These are phyloP conservation scores for Cruciata laevipes DNA, from an alignment of 257 asterid genomes.

Conservation along the genomic window DNA sequence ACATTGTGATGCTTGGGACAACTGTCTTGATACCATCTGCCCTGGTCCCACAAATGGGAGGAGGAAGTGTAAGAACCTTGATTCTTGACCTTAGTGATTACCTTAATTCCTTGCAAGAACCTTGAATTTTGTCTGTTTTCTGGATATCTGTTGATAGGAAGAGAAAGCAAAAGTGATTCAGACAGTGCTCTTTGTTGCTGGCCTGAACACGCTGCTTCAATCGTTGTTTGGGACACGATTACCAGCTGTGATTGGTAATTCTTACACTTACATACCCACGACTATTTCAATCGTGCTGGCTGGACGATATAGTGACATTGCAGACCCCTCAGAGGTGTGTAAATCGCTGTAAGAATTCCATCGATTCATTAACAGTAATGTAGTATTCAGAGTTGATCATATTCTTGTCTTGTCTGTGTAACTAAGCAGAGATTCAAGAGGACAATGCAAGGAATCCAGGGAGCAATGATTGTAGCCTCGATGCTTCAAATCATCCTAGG, in stretches of 20 bases:
- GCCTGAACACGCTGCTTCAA: slow-evolving; percentile 73
- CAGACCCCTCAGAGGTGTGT: slow-evolving; percentile 60
- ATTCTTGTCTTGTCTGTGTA: slow-evolving; percentile 7
- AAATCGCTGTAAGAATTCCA: background rate
- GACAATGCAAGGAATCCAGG: slow-evolving; percentile 83
- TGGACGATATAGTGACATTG: slow-evolving; percentile 47
- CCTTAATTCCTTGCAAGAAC: background rate
- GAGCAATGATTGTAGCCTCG: slow-evolving; percentile 87
- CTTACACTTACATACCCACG: slow-evolving; percentile 77
- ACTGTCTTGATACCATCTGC: slow-evolving; percentile 81
- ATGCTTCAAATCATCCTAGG: slow-evolving; percentile 81
- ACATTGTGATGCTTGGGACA: slow-evolving; percentile 94
- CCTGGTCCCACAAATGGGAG: slow-evolving; percentile 90
- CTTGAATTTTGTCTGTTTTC: background rate
- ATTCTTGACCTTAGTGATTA: background rate
- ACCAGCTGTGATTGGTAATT: slow-evolving; percentile 84
- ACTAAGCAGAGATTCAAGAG: slow-evolving; percentile 53
- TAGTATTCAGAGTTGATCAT: background rate
- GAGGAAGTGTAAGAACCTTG: slow-evolving; percentile 51
- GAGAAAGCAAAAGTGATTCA: slow-evolving; percentile 85
- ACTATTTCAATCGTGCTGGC: slow-evolving; percentile 80
- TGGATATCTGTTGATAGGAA: slow-evolving; percentile 31
- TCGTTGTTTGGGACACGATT: slow-evolving; percentile 71
- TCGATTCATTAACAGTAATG: background rate
- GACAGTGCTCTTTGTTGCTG: slow-evolving; percentile 91